Percentiles rank a stretch among this genome's conserved stretches.
Conservation (phyloP, 2,329 filamentous ascomycete species). For the Clonostachys chloroleuca region DNA sequence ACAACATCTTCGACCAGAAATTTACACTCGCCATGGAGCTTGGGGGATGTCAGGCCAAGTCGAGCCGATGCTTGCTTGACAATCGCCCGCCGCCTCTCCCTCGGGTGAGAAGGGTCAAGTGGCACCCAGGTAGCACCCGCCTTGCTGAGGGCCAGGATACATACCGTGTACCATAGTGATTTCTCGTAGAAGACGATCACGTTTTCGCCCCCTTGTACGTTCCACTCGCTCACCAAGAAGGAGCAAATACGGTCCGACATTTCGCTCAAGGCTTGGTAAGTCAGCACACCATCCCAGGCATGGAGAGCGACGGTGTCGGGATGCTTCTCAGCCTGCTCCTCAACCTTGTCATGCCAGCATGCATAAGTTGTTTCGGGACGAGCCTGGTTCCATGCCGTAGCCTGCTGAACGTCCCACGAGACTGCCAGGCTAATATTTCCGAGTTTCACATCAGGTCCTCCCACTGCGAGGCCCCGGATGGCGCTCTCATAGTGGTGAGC, state of each 20-base stretch:
- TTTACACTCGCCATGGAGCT: background rate
- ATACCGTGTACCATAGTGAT: constrained; percentile 1
- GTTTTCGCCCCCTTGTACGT: constrained; percentile 9
- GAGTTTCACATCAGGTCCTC: background rate
- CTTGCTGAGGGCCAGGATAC: constrained; percentile 4
- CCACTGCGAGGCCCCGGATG: background rate
- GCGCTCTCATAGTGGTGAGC: background rate
- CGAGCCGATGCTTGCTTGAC: background rate
- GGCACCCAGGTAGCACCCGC: constrained; percentile 4
- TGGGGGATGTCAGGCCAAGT: constrained; percentile 1
- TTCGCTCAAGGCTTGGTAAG: constrained; percentile 1
- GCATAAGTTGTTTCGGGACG: no score
- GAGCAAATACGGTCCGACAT: background rate
- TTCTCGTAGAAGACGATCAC: constrained; percentile 3
- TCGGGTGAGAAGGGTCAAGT: constrained; percentile 3
- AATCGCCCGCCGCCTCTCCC: background rate
- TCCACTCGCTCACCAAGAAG: constrained; percentile 4
- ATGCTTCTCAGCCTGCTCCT: background rate
- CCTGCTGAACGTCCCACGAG: constrained; percentile 5
- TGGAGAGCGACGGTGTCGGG: constrained; percentile 29
- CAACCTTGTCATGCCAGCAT: constrained; percentile 1
- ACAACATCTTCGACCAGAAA: no score
- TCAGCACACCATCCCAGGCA: constrained; percentile 31
- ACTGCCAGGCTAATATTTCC: background rate
- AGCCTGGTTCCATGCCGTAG: background rate